A percentile compares a stretch with the other conserved stretches of the same genome.
Evolutionary conservation across 176 grass and related monocot species (phyloP).

Genomic region (Eragrostis nindensis): DNA sequence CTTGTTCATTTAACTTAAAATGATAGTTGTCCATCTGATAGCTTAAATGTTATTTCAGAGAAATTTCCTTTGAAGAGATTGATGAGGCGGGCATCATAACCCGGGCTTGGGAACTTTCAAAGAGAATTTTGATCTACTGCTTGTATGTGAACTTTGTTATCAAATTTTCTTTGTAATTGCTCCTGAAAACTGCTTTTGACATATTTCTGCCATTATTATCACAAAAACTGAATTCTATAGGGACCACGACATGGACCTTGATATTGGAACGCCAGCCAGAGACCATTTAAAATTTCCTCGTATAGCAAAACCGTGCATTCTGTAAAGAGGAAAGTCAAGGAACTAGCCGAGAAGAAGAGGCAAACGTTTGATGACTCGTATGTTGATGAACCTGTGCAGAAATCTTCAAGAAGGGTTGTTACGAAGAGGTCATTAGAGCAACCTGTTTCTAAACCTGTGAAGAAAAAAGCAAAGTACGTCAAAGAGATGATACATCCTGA

Average conservation of each 20-base stretch:
- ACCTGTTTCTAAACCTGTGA: constrained; percentile 26
- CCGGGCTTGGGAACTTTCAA: constrained; percentile 68
- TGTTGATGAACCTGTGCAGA: constrained; percentile 8
- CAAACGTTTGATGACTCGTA: constrained; percentile 14
- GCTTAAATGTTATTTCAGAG: constrained; percentile 37
- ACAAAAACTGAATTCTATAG: constrained; percentile 32
- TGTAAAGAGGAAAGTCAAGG: constrained; percentile 49
- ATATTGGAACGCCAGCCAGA: constrained; percentile 58
- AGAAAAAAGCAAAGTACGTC: constrained; percentile 12
- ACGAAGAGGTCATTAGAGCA: constrained; percentile 3
- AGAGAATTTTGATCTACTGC: constrained; percentile 65
- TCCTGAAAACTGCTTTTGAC: neutral
- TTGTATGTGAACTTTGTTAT: constrained; percentile 48
- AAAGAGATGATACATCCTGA: constrained; percentile 18
- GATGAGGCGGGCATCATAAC: constrained; percentile 41
- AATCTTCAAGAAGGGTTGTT: constrained; percentile 17
- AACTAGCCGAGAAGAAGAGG: constrained; percentile 41
- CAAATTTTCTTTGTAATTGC: neutral
- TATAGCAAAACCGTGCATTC: constrained; percentile 27
- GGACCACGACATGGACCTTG: constrained; percentile 56
- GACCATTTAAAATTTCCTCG: constrained; percentile 66
- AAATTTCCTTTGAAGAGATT: constrained; percentile 49
- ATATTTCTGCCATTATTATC: neutral
- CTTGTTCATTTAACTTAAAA: neutral
- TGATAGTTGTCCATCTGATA: neutral